Percentiles rank a stretch among this genome's conserved stretches.
Evolutionary conservation across 129 eudicot species (phyloP).

Genomic region (Arctium minus): DNA sequence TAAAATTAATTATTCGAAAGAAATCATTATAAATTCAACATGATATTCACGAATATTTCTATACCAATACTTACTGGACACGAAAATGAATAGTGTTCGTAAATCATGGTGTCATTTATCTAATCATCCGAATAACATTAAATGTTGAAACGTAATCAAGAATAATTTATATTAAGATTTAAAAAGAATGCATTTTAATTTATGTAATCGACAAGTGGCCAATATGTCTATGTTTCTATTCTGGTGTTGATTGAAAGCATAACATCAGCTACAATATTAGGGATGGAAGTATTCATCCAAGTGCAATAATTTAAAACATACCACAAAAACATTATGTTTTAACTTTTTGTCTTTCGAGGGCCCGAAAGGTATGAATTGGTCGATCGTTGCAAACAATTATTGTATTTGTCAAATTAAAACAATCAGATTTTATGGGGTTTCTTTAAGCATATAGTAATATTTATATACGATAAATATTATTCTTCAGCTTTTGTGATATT

Average conservation of each 20-base stretch:
- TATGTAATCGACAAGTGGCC: neutral
- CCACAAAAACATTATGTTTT: neutral
- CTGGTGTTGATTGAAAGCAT: neutral
- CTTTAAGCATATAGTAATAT: too few species aligned
- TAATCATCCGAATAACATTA: neutral
- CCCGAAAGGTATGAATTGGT: neutral
- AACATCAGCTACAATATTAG: conserved; percentile 22
- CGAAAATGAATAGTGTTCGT: neutral
- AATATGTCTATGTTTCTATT: neutral
- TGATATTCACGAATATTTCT: neutral
- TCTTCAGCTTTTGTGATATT: too few species aligned
- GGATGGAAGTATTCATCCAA: conserved; percentile 11
- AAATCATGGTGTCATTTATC: neutral
- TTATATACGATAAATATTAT: too few species aligned
- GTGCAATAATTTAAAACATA: conserved; percentile 11
- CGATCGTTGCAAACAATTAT: neutral
- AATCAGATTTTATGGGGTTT: too few species aligned
- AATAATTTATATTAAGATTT: neutral
- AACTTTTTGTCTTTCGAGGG: neutral
- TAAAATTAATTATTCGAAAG: too few species aligned
- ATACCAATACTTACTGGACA: neutral
- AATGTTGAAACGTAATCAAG: neutral
- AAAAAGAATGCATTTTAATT: neutral
- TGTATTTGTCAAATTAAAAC: neutral
- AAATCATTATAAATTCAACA: neutral